phyloP scores from a whole-genome alignment of 495 filamentous ascomycete species.

The Talaromyces trachyspermus region DNA sequence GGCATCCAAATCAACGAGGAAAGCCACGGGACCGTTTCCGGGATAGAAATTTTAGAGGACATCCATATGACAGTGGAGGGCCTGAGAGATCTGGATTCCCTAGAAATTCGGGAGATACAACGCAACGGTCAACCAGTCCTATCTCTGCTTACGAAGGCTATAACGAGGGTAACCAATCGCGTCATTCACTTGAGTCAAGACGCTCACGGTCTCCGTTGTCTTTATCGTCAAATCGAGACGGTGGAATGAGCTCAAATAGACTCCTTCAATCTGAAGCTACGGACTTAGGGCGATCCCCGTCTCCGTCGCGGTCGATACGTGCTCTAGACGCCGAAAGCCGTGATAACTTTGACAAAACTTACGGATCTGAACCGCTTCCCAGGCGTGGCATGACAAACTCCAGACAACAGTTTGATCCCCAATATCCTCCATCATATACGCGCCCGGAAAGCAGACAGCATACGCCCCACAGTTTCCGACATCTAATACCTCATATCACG shows the following conservation, averaged over 20 bases:
- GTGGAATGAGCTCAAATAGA: conserved; percentile 26
- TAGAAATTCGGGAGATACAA: conserved; percentile 22
- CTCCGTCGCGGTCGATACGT: conserved; percentile 31
- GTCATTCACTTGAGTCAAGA: conserved; percentile 27
- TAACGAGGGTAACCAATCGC: conserved; percentile 7
- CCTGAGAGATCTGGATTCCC: conserved; percentile 31
- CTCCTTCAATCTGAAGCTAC: conserved; percentile 20
- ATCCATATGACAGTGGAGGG: conserved; percentile 23
- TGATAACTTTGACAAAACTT: conserved; percentile 14
- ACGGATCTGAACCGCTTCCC: conserved; percentile 25
- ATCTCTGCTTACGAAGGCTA: neutral
- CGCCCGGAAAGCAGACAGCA: conserved; percentile 42
- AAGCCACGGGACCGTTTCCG: conserved; percentile 27
- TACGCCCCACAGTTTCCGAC: conserved; percentile 52
- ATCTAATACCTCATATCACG: conserved; percentile 54
- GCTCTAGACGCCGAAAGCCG: conserved; percentile 26
- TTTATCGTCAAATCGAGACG: conserved; percentile 17
- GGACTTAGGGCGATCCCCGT: conserved; percentile 25
- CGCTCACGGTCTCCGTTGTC: conserved; percentile 23
- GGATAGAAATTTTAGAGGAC: conserved; percentile 18
- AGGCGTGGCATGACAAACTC: conserved; percentile 29
- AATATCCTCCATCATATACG: conserved; percentile 23
- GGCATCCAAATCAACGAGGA: conserved; percentile 22
- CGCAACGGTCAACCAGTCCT: conserved; percentile 2
- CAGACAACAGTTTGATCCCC: conserved; percentile 23